Base-by-base conservation (phyloP, 2,329 filamentous ascomycete genomes). In the Monosporascus sp. region DNA sequence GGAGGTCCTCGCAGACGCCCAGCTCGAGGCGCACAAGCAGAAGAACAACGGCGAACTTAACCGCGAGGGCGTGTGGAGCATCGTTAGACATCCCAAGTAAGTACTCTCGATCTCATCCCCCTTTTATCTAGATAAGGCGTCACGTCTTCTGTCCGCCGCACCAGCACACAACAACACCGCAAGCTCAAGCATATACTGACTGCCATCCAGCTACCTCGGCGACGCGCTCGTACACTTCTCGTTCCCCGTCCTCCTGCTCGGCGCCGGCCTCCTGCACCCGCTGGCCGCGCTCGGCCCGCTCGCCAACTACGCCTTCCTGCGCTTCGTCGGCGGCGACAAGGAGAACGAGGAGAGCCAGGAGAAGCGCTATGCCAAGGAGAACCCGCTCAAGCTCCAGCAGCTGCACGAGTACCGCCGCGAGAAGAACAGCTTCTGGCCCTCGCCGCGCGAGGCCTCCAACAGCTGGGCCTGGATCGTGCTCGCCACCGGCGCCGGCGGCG, bases 341-440 rank as follows among this genome's bases (percentile, higher is more conserved):
- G 65, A 80, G 63, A 82, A 76, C 37, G 81, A 83, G 59, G 69
- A 69, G 22, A 71, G 69, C 52, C 80, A 83, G 62, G 72, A 73
- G 50, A 70, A 75, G 49, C 74, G 80, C 5, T 84, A 84, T 60
- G 71, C 71, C 20, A 71, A 71, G 39, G 72, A 75, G 15, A 74
- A 77, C 53, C 72, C 74, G 5, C 63, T 72, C 47, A 84, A 84
- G 65, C 74, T 78, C 49, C 68, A 72, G 44, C 75, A 84, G 57
- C 69, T 84, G 20, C 69, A 76, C 60, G 63, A 74, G 51, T 84
- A 79, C 70, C 72, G 73, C 49, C 56, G 66, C 22, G 74, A 79
- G 60, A 81, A 82, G 65, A 83, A 85, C 59, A 77, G 78, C 39
- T 81, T 85, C 66, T 85, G 81, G 81, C 82, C 81, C 1, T 68